Evolutionary conservation across 2,329 filamentous ascomycete genomes (phyloP).

Genomic region (Paecilomyces niveus): DNA sequence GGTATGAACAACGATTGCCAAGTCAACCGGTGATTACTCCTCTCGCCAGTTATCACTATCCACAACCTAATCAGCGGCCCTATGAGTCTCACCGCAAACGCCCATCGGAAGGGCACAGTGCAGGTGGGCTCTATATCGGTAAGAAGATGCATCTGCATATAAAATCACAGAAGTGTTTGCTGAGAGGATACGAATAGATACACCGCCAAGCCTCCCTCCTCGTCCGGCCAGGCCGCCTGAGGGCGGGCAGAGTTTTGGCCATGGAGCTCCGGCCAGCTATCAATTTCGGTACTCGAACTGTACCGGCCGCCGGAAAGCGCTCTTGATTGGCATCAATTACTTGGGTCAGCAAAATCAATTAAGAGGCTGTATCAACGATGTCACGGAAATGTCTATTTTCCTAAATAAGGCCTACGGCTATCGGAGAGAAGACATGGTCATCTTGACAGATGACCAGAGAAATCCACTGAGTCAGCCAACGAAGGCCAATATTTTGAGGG

Average conservation of each 20-base stretch:
- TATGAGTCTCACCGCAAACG: not conserved
- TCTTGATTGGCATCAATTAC: constrained; percentile 94
- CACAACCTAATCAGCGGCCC: not conserved
- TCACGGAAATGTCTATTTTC: constrained; percentile 91
- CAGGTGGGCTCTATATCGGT: not conserved
- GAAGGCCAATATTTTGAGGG: constrained; percentile 86
- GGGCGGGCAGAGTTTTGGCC: constrained; percentile 64
- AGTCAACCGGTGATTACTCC: not conserved
- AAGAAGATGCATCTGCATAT: not conserved
- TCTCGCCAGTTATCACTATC: not conserved
- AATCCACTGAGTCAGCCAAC: constrained; percentile 96
- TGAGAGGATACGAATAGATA: constrained; percentile 26
- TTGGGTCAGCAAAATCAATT: constrained; percentile 85
- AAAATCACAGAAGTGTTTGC: not conserved
- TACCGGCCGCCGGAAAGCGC: constrained; percentile 77
- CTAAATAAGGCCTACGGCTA: constrained; percentile 81
- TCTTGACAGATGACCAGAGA: constrained; percentile 90
- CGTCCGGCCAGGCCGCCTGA: constrained; percentile 54
- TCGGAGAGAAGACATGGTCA: constrained; percentile 93
- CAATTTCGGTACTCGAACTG: constrained; percentile 90
- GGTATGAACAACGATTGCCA: not conserved
- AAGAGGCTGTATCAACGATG: constrained; percentile 91
- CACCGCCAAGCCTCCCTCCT: constrained; percentile 53
- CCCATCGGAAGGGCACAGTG: not conserved
- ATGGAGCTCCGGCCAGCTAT: constrained; percentile 72